These are phyloP conservation scores for Gleditsia sinensis DNA, from an alignment of 306 rosid species.

Conservation along the genomic window DNA sequence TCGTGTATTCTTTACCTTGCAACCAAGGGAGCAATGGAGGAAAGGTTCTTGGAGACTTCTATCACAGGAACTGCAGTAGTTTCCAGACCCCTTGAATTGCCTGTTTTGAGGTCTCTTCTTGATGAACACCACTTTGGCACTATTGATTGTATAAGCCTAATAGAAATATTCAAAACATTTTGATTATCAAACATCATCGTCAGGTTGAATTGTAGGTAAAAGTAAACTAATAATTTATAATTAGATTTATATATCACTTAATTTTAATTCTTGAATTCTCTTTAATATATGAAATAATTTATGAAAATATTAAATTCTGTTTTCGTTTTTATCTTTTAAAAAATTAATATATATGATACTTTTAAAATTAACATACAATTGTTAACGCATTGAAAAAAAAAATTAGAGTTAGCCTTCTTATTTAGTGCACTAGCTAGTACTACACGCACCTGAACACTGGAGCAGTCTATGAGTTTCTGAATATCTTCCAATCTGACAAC, in stretches of 20 bases:
- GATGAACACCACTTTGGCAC: conserved; percentile 97
- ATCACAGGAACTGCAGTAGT: conserved; percentile 94
- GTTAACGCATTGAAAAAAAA: no score
- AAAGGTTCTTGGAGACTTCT: conserved; percentile 96
- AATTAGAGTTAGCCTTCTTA: no score
- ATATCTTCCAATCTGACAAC: conserved; percentile 95
- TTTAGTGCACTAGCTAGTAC: no score
- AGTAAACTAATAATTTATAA: no score
- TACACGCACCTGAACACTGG: conserved; percentile 77
- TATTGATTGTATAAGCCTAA: conserved; percentile 90
- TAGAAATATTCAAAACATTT: conserved; percentile 12
- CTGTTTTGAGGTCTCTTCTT: conserved; percentile 95
- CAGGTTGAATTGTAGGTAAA: conserved; percentile 10
- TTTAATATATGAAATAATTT: no score
- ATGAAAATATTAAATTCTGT: no score
- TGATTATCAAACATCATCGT: neutral
- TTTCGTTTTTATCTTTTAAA: no score
- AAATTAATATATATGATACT: no score
- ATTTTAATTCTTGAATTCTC: no score
- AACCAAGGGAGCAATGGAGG: conserved; percentile 89
- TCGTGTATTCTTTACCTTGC: conserved; percentile 64
- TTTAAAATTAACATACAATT: no score
- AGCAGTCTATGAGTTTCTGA: conserved; percentile 89
- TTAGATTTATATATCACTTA: no score
- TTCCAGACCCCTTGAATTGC: conserved; percentile 96